Evolutionary conservation across 768 basidiomycete species (phyloP).

Genomic region (Suillus alpinus): DNA sequence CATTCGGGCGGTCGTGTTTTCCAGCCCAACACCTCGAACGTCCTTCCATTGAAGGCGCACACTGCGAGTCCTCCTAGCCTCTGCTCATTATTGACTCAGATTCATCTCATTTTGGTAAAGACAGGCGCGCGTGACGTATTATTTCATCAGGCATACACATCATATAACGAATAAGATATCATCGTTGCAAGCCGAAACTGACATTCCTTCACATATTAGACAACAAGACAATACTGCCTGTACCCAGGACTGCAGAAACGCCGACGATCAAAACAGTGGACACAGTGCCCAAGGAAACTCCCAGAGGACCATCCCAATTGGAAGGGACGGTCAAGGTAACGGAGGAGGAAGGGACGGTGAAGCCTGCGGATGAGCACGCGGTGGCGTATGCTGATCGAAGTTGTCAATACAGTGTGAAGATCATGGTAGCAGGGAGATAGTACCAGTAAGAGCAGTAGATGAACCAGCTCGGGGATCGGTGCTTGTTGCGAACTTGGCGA

Average conservation of each 20-base stretch:
- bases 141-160: background rate
- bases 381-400: slow-evolving; percentile 48
- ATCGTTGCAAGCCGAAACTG: background rate
- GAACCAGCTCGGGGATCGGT: slow-evolving; percentile 59
- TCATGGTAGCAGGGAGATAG: slow-evolving; percentile 12
- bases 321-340: slow-evolving; percentile 44
- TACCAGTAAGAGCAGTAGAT: slow-evolving; percentile 55
- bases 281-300: slow-evolving; percentile 40
- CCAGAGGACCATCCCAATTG: slow-evolving; percentile 62
- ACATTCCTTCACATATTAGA: slow-evolving; percentile 42
- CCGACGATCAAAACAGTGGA: slow-evolving; percentile 45
- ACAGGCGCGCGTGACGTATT: background rate
- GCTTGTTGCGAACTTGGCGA: slow-evolving; percentile 45
- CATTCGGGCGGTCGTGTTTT: background rate
- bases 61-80: too few relatives aligned
- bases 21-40: background rate
- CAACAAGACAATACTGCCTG: slow-evolving; percentile 48
- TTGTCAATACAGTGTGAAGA: slow-evolving; percentile 9
- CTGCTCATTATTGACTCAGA: background rate
- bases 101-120: background rate
- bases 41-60: too few relatives aligned
- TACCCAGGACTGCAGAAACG: slow-evolving; percentile 45
- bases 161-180: background rate
- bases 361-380: slow-evolving; percentile 41
- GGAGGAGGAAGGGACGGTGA: slow-evolving; percentile 36